phyloP scores from a whole-genome alignment of 2,329 filamentous ascomycete genomes.

The Phaeoacremonium minimum region DNA sequence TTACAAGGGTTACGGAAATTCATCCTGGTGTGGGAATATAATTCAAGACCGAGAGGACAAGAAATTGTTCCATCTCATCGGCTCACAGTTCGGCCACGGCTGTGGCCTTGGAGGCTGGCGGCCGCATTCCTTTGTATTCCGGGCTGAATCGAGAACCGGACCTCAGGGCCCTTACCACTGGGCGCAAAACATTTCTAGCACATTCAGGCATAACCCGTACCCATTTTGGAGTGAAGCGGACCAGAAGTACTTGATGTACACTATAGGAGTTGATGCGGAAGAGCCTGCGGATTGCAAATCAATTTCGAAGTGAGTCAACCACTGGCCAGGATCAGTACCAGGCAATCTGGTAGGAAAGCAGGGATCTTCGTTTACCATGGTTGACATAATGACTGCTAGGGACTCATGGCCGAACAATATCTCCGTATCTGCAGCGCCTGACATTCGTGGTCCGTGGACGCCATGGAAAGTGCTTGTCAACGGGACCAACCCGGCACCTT shows the following conservation, averaged over 20 bases:
- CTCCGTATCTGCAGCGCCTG: constrained; percentile 13
- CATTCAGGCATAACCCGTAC: constrained; percentile 3
- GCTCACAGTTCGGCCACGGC: too few relatives aligned
- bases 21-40: constrained; percentile 2
- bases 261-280: constrained; percentile 2
- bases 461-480: constrained; percentile 12
- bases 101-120: too few relatives aligned
- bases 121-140: too few relatives aligned
- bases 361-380: too few relatives aligned
- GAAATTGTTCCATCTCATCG: constrained; percentile 1
- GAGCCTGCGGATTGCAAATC: constrained; percentile 12
- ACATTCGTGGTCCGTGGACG: constrained; percentile 14
- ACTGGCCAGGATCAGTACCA: too few relatives aligned
- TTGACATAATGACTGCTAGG: too few relatives aligned
- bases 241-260: constrained; percentile 1
- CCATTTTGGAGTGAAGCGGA: constrained; percentile 1
- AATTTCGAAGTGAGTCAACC: too few relatives aligned
- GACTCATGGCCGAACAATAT: constrained; percentile 19
- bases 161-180: too few relatives aligned
- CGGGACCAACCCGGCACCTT: constrained; percentile 5
- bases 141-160: too few relatives aligned
- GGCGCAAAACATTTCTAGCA: too few relatives aligned
- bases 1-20: constrained; percentile 14
- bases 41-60: constrained; percentile 2
- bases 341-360: too few relatives aligned